Percentiles rank a stretch among this genome's conserved stretches.
phyloP scores from a whole-genome alignment of 2,329 filamentous ascomycete species.

The Fusarium sp. region DNA sequence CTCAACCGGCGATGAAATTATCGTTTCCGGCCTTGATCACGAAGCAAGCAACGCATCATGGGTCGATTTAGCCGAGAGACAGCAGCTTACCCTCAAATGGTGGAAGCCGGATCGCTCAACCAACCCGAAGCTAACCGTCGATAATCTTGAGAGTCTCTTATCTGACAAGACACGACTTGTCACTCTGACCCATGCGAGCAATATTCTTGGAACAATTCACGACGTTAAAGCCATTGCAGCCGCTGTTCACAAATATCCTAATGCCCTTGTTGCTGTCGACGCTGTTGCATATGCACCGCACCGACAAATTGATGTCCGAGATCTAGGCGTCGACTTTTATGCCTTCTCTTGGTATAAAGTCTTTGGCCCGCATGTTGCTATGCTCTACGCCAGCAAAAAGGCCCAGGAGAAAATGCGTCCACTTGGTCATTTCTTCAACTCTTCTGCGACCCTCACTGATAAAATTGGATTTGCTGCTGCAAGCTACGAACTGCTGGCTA shows the following conservation, averaged over 20 bases:
- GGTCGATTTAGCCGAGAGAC: conserved; percentile 72
- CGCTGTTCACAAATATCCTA: conserved; percentile 58
- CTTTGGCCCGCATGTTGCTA: conserved; percentile 79
- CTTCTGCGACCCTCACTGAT: conserved; percentile 66
- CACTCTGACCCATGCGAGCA: conserved; percentile 77
- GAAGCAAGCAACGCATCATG: conserved; percentile 82
- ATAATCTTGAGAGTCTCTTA: conserved; percentile 68
- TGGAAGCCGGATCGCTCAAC: conserved; percentile 9
- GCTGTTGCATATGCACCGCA: conserved; percentile 83
- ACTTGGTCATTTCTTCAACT: conserved; percentile 75
- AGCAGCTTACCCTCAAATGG: conserved; percentile 55
- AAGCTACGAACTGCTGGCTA: conserved; percentile 75
- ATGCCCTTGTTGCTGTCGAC: conserved; percentile 75
- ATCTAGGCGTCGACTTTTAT: conserved; percentile 78
- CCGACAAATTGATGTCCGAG: conserved; percentile 73
- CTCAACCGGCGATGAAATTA: conserved; percentile 69
- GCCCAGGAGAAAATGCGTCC: conserved; percentile 67
- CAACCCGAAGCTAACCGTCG: conserved; percentile 67
- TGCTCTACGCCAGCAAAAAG: conserved; percentile 71
- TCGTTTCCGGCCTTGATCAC: conserved; percentile 79
- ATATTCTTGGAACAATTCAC: conserved; percentile 78
- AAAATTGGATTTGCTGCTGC: conserved; percentile 76
- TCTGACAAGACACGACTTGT: conserved; percentile 74
- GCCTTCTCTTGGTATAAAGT: conserved; percentile 87
- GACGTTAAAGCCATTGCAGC: conserved; percentile 67